These are phyloP conservation scores for Cyclotella choctawhatcheeana DNA, from an alignment of 108 stramenopile species.

Conservation along the genomic window DNA sequence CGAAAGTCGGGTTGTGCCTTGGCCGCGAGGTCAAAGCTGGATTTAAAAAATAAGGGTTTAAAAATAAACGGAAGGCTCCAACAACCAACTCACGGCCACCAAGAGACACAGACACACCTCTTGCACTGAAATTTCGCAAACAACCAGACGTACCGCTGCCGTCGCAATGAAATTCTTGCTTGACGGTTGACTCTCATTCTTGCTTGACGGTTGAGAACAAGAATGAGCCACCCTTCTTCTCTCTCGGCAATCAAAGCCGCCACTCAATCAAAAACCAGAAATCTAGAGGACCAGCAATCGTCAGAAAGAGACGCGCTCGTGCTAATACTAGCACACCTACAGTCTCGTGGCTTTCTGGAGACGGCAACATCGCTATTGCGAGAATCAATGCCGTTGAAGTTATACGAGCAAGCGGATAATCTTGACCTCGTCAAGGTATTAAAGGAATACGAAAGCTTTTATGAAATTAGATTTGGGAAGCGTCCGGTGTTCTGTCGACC, in stretches of 20 bases:
- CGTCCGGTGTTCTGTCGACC: constrained; percentile 31
- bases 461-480: constrained; percentile 56
- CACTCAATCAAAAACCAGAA: constrained; percentile 26
- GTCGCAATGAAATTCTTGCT: too few species aligned
- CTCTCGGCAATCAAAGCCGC: constrained; percentile 42
- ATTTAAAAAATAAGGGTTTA: too few species aligned
- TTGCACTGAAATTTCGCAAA: too few species aligned
- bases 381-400: constrained; percentile 24
- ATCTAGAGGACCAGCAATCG: constrained; percentile 26
- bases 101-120: too few species aligned
- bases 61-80: too few species aligned
- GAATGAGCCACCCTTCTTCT: constrained; percentile 6
- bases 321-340: constrained; percentile 37
- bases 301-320: constrained; percentile 40
- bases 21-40: too few species aligned
- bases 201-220: too few species aligned
- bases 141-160: too few species aligned
- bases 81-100: too few species aligned
- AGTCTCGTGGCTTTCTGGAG: constrained; percentile 33
- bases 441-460: constrained; percentile 64
- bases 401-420: constrained; percentile 62
- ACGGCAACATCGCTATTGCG: constrained; percentile 36
- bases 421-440: constrained; percentile 54
- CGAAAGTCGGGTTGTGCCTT: too few species aligned
- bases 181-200: too few species aligned